phyloP scores from a whole-genome alignment of 768 basidiomycete genomes.

The Phlegmacium glaucopus region DNA sequence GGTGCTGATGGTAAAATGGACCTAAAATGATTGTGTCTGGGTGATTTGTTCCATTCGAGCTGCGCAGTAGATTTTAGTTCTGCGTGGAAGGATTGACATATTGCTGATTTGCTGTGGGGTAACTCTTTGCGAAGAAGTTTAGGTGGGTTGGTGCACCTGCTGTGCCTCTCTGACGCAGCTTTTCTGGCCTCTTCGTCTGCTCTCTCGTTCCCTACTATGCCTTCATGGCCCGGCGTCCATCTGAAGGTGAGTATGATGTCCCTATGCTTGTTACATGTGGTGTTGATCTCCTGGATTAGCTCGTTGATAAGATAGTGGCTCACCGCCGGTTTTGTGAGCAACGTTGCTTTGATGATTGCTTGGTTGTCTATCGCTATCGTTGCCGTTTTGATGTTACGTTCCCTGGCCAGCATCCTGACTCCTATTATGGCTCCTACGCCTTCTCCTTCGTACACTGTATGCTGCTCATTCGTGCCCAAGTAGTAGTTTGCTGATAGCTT shows the following conservation, averaged over 20 bases:
- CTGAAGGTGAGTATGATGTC: background rate
- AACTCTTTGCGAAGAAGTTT: background rate
- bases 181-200: conserved; percentile 10
- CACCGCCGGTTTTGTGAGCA: background rate
- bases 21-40: background rate
- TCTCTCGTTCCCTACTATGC: conserved; percentile 6
- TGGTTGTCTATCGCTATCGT: conserved; percentile 3
- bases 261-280: background rate
- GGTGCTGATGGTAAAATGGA: background rate
- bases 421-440: conserved; percentile 8
- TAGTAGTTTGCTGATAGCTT: background rate
- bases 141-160: background rate
- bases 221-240: conserved; percentile 12
- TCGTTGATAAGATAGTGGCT: conserved; percentile 3
- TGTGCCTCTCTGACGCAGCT: conserved; percentile 2
- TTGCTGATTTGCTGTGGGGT: background rate
- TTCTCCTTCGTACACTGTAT: conserved; percentile 10
- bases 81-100: background rate
- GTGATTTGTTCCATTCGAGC: background rate
- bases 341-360: background rate
- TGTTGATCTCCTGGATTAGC: background rate
- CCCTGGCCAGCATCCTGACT: background rate
- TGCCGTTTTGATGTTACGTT: background rate
- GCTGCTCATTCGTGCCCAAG: conserved; percentile 2
- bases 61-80: background rate